Evolutionary conservation across 1,139 yeast genomes (phyloP), one percentile per base, ranked within the genome.

Genomic region (Diutina neorugosa): DNA sequence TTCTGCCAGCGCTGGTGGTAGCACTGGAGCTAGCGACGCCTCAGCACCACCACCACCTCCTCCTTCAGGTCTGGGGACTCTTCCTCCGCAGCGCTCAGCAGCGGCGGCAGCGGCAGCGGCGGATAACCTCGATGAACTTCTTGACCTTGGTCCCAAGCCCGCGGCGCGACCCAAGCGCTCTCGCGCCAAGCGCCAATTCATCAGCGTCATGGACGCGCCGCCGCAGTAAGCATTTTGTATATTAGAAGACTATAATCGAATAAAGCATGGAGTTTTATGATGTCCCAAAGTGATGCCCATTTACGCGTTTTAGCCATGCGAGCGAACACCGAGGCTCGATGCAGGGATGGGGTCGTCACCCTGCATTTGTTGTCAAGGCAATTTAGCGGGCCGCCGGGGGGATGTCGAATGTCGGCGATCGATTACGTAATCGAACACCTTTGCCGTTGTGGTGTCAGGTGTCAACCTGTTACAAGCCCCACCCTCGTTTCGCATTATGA

Each of bases 91-190:
- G 21, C 16, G 48, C 3, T 44, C 48, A 5, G 48, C 48, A 1
- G 50, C 50, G 23, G 50, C 50, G 12, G 50, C 50, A 8, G 50
- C 50, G 1, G 50, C 50, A 8, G 50, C 50, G 2, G 50, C 50
- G 6, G 50, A 46, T 16, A 27, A 16, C 18, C 50, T 46, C n/a
- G 50, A 46, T 16, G 50, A 46, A 19, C 40, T 46, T 16, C 50
- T 46, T 46, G 50, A 18, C 21, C 40, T 16, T 16, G 40, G 37
- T 27, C 50, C 50, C 27, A 46, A n/a, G 11, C 50, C 50, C 2
- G 50, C 40, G 14, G 21, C 50, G 6, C 50, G 50, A 7, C 40
- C 40, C 21, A 46, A 46, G 21, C 37, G 40, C 19, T 14, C 37
- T 6, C 18, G 50, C 27, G 20, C 27, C 27, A 46, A 25, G n/a